Base-by-base conservation (phyloP, 176 grass and related monocot species). In the Aegilops tauschii region DNA sequence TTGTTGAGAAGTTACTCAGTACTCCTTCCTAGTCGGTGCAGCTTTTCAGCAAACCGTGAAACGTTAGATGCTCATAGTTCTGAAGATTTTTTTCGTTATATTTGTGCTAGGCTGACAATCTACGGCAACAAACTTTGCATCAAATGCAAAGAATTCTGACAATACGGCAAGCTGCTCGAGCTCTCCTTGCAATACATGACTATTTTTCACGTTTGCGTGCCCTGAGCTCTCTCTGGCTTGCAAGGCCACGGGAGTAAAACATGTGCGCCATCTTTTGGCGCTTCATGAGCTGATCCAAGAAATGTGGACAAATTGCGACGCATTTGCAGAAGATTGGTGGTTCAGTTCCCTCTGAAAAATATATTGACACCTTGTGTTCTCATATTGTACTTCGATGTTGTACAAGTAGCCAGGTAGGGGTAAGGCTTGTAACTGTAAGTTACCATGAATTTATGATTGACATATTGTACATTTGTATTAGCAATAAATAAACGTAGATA, bases 221-320 rank as follows among this genome's bases (percentile, higher is more conserved):
- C 28, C 83, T 97, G 80, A 97, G 95, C 74, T 97, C 95, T 32
- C 90, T 97, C 70, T 97, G 95, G 95, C 88, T 97, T 70, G 95
- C 95, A 44, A 87, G 95, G 54, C 95, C 95, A 36, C 83, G 88
- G 27, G 95, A 97, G 62, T 94, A 87, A 67, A 9, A 36, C 21
- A 36, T 35, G 32, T 79, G 35, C 61, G 40, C 56, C 61, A 28
- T 23, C 49, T 5, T 7, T 69, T 49, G 34, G 49, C 69, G 65
- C 61, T 88, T 18, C 37, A 35, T 45, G 31, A 72, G 30, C 71
- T 81, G 86, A 88, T 78, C 76, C 23, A 50, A 40, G 69, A 91
- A 68, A 76, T 71, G 61, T 54, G 82, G 68, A 61, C 49, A 80
- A 62, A 80, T 81, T 63, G 37, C 45, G 9, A 87, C 11, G 35